These are phyloP conservation scores for Tetradesmus obliquus DNA, from an alignment of 139 green algal genomes.

Conservation along the genomic window DNA sequence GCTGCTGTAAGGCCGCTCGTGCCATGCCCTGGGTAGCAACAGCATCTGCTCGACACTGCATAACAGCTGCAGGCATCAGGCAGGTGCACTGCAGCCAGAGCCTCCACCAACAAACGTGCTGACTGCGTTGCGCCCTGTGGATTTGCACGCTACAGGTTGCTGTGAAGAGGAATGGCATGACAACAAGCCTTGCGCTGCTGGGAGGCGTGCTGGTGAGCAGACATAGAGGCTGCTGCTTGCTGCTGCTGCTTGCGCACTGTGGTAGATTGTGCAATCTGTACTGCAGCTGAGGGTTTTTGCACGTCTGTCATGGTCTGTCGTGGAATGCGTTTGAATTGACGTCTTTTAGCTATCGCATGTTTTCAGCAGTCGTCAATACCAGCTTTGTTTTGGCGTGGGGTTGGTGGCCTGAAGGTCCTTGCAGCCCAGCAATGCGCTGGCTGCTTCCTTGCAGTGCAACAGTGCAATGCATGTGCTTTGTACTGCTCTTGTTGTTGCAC, in stretches of 20 bases:
- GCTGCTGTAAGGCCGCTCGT: neutral
- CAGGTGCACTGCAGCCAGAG: neutral
- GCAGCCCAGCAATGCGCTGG: neutral
- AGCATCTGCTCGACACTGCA: neutral
- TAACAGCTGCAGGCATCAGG: neutral
- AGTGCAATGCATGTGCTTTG: neutral
- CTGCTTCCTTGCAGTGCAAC: neutral
- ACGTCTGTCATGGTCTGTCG: too few species aligned
- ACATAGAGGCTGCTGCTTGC: neutral
- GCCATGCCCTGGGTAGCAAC: neutral
- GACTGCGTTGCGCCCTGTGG: neutral
- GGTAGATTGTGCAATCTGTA: too few species aligned
- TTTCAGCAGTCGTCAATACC: too few species aligned
- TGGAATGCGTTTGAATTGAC: too few species aligned
- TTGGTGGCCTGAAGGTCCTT: neutral
- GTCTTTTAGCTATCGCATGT: too few species aligned
- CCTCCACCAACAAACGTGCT: neutral
- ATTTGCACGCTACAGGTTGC: neutral
- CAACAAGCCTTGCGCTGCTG: slow-evolving; percentile 9
- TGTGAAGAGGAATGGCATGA: slow-evolving; percentile 40
- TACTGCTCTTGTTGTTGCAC: neutral
- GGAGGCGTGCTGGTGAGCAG: slow-evolving; percentile 22
- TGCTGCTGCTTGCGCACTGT: neutral
- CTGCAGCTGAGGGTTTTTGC: too few species aligned
- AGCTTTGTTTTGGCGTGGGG: too few species aligned